Percentiles rank a stretch among this genome's conserved stretches.
These are phyloP conservation scores for Candolleomyces eurysporus DNA, from an alignment of 768 basidiomycete genomes.

Conservation along the genomic window DNA sequence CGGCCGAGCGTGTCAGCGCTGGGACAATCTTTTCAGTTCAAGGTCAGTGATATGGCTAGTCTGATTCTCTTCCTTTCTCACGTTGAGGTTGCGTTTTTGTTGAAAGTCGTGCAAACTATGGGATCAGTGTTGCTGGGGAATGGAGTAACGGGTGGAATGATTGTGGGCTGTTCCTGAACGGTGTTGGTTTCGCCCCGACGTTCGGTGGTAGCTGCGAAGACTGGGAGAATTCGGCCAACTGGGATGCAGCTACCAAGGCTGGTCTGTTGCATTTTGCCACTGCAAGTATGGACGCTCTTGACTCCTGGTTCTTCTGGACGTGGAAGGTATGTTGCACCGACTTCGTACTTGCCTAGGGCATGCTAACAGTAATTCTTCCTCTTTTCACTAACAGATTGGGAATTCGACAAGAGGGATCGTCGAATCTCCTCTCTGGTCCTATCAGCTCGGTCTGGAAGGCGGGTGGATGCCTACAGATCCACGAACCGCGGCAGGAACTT, in stretches of 20 bases:
- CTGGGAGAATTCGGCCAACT: slow-evolving; percentile 56
- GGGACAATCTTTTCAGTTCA: slow-evolving; percentile 56
- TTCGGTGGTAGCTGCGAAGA: slow-evolving; percentile 35
- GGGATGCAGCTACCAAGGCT: slow-evolving; percentile 38
- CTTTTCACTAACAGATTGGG: slow-evolving; percentile 25
- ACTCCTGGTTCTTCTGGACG: slow-evolving; percentile 52
- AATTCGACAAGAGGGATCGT: slow-evolving; percentile 35
- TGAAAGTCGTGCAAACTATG: slow-evolving; percentile 49
- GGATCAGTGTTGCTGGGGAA: slow-evolving; percentile 76
- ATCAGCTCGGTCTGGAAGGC: slow-evolving; percentile 38
- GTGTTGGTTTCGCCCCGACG: slow-evolving; percentile 17
- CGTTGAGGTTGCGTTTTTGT: slow-evolving; percentile 4
- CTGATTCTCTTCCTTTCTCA: no score
- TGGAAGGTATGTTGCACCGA: slow-evolving; percentile 45
- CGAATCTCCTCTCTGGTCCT: slow-evolving; percentile 50
- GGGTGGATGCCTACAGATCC: slow-evolving; percentile 55
- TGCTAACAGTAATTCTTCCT: neutral
- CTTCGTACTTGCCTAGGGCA: neutral
- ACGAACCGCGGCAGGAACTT: slow-evolving; percentile 51
- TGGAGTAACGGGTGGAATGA: slow-evolving; percentile 71
- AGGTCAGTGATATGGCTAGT: slow-evolving; percentile 23
- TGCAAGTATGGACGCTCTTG: slow-evolving; percentile 44
- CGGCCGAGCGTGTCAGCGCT: slow-evolving; percentile 50
- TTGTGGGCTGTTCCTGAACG: slow-evolving; percentile 45
- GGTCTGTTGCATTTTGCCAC: slow-evolving; percentile 54